phyloP scores from a whole-genome alignment of 805 yeast genomes.

The Lachancea quebecensis region DNA sequence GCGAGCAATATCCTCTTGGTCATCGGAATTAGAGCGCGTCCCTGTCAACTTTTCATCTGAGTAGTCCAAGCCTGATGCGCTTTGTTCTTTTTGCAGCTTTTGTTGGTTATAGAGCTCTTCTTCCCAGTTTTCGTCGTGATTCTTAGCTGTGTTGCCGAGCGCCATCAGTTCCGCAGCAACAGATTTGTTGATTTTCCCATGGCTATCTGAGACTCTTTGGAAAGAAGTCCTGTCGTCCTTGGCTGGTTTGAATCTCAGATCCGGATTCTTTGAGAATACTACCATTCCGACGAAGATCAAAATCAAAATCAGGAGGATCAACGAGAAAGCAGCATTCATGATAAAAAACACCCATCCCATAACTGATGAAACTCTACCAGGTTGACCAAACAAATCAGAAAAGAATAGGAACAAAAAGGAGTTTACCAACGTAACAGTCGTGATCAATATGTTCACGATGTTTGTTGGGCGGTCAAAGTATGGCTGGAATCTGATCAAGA shows the following conservation, averaged over 20 bases:
- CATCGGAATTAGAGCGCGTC: constrained; percentile 10
- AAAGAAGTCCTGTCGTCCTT: constrained; percentile 89
- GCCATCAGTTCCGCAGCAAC: constrained; percentile 55
- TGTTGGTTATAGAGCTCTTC: constrained; percentile 39
- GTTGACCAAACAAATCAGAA: constrained; percentile 76
- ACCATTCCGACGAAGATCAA: constrained; percentile 59
- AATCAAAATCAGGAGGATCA: constrained; percentile 63
- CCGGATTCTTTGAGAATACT: constrained; percentile 75
- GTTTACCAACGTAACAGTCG: constrained; percentile 66
- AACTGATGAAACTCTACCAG: constrained; percentile 67
- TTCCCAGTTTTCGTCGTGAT: constrained; percentile 72
- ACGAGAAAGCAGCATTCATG: constrained; percentile 81
- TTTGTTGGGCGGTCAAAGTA: constrained; percentile 81
- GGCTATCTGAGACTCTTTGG: constrained; percentile 42
- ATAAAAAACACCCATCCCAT: constrained; percentile 92
- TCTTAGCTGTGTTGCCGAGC: constrained; percentile 75
- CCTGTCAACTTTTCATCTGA: constrained; percentile 7
- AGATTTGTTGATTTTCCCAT: constrained; percentile 27
- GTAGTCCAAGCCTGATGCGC: constrained; percentile 6
- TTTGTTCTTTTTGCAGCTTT: constrained; percentile 14
- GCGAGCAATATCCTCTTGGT: constrained; percentile 12
- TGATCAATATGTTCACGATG: constrained; percentile 62
- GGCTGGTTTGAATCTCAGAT: constrained; percentile 80
- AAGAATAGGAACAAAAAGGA: constrained; percentile 82
- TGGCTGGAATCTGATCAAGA: constrained; percentile 60